These are phyloP conservation scores for Funneliformis geosporum DNA, from an alignment of 192 early-diverging fungal genomes.

Conservation along the genomic window DNA sequence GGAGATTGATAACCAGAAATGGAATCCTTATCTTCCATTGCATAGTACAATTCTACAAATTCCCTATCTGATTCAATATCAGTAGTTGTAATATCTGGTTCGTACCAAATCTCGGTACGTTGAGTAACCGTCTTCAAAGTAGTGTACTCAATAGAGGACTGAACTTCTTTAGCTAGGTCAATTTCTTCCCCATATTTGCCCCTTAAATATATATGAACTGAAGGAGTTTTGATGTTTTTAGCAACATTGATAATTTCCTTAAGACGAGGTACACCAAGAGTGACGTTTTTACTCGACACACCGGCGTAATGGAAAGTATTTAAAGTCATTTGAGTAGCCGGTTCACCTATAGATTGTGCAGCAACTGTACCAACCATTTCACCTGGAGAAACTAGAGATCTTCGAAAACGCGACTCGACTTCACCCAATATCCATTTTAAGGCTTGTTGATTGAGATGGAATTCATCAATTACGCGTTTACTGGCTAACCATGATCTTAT, in stretches of 20 bases:
- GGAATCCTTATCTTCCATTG: constrained; percentile 79
- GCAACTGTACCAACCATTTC: constrained; percentile 99
- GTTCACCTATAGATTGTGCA: constrained; percentile 99
- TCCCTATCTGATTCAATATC: constrained; percentile 86
- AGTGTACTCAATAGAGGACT: constrained; percentile 87
- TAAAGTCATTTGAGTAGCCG: constrained; percentile 99
- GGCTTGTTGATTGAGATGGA: constrained; percentile 80
- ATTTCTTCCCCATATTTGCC: constrained; percentile 70
- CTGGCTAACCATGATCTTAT: constrained; percentile 78
- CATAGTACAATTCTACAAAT: constrained; percentile 83
- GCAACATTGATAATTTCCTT: constrained; percentile 99
- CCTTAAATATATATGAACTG: constrained; percentile 74
- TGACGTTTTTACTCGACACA: constrained; percentile 96
- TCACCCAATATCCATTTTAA: constrained; percentile 96
- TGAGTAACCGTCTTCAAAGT: constrained; percentile 83
- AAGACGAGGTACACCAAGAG: constrained; percentile 95
- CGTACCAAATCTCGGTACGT: constrained; percentile 94
- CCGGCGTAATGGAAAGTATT: constrained; percentile 99
- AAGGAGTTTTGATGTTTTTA: constrained; percentile 93
- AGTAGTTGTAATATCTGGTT: constrained; percentile 82
- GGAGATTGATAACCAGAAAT: constrained; percentile 61
- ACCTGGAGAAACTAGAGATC: constrained; percentile 87
- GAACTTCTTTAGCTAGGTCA: constrained; percentile 85
- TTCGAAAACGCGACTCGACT: constrained; percentile 88
- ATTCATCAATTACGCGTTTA: constrained; percentile 87